Evolutionary conservation across 768 basidiomycete genomes (phyloP).

Genomic region (Sutorius australiensis): DNA sequence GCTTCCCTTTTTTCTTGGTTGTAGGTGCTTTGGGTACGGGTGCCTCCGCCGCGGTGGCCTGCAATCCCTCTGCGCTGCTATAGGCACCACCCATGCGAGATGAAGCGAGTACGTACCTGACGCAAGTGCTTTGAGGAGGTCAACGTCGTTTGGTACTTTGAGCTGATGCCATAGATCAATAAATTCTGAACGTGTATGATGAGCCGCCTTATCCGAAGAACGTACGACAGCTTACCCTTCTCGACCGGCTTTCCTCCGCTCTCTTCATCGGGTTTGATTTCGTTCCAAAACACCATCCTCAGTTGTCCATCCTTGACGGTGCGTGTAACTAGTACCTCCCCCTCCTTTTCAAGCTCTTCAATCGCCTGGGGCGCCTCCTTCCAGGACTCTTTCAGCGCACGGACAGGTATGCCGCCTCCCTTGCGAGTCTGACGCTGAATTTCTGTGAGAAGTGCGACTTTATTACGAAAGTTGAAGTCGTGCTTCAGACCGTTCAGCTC

Average conservation of each 20-base stretch:
- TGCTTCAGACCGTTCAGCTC: conserved; percentile 46
- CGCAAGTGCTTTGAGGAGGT: conserved; percentile 71
- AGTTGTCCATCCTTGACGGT: conserved; percentile 79
- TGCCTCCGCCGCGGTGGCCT: conserved; percentile 68
- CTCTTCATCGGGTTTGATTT: conserved; percentile 74
- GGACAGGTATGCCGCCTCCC: conserved; percentile 81
- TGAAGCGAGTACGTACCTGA: conserved; percentile 46
- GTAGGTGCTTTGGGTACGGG: conserved; percentile 51
- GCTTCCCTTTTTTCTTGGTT: conserved; percentile 80
- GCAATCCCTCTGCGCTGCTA: conserved; percentile 61
- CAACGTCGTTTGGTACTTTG: conserved; percentile 82
- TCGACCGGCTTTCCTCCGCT: conserved; percentile 70
- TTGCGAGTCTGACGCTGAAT: conserved; percentile 82
- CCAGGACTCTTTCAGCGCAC: conserved; percentile 87
- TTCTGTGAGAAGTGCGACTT: conserved; percentile 77
- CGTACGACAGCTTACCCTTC: conserved; percentile 52
- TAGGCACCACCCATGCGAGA: background rate
- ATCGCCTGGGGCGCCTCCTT: conserved; percentile 80
- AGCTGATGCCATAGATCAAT: conserved; percentile 82
- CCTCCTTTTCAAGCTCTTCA: conserved; percentile 86
- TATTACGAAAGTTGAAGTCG: conserved; percentile 81
- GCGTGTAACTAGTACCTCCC: conserved; percentile 84
- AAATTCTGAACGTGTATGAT: conserved; percentile 56
- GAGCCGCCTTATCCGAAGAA: conserved; percentile 1
- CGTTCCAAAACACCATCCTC: conserved; percentile 88